Evolutionary conservation across 2,329 filamentous ascomycete genomes (phyloP).

Genomic region (Colletotrichum lini): DNA sequence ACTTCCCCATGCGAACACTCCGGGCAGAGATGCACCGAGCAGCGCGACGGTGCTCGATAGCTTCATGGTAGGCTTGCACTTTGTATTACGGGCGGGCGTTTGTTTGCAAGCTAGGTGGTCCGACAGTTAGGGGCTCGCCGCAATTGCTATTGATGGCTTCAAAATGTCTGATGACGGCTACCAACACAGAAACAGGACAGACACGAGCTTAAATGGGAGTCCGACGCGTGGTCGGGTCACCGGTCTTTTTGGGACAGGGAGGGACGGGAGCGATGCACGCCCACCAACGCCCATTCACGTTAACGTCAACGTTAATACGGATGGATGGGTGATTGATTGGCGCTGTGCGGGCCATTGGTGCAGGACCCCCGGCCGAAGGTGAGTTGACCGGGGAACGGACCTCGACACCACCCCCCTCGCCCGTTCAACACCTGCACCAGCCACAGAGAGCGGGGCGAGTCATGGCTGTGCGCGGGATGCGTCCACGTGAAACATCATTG

Average conservation of each 20-base stretch:
- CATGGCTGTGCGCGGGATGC: slow-evolving; percentile 28
- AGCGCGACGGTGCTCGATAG: slow-evolving; percentile 47
- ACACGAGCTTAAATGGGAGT: slow-evolving; percentile 32
- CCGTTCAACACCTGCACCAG: slow-evolving; percentile 28
- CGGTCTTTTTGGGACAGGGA: neutral
- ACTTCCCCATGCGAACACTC: slow-evolving; percentile 60
- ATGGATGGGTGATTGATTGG: slow-evolving; percentile 10
- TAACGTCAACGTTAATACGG: slow-evolving; percentile 11
- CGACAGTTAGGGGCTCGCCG: neutral
- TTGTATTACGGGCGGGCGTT: slow-evolving; percentile 2
- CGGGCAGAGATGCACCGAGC: slow-evolving; percentile 51
- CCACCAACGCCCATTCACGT: slow-evolving; percentile 8
- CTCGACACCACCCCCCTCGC: neutral
- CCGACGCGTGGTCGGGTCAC: slow-evolving; percentile 36
- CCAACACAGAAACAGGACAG: neutral
- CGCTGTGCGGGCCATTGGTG: slow-evolving; percentile 21
- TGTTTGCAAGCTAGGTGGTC: neutral
- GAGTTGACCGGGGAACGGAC: slow-evolving; percentile 40
- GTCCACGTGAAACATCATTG: slow-evolving; percentile 31
- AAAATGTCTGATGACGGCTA: neutral
- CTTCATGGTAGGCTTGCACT: slow-evolving; percentile 48
- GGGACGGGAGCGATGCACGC: slow-evolving; percentile 10
- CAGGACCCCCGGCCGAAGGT: slow-evolving; percentile 5
- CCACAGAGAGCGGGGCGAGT: slow-evolving; percentile 14
- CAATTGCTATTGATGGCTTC: neutral